These are phyloP conservation scores for Trichoderma simmonsii DNA, from an alignment of 2,329 filamentous ascomycete species.

Conservation along the genomic window DNA sequence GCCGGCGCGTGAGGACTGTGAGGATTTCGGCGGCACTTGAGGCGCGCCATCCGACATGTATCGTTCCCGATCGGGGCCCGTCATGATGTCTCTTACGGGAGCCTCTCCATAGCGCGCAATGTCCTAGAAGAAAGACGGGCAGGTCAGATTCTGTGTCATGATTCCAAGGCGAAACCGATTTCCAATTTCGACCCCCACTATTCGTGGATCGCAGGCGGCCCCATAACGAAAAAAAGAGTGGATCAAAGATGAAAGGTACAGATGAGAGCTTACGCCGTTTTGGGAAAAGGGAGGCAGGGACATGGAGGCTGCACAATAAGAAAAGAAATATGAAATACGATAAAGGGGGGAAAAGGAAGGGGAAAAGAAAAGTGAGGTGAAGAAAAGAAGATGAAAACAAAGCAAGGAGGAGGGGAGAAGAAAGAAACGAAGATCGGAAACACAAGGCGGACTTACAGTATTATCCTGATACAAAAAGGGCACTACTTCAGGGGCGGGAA, in stretches of 20 bases:
- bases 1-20: conserved; percentile 59
- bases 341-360: neutral
- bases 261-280: conserved; percentile 15
- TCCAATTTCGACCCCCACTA: conserved; percentile 11
- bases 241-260: conserved; percentile 1
- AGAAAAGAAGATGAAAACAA: neutral
- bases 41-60: conserved; percentile 49
- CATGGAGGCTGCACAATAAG: conserved; percentile 3
- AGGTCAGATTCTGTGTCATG: conserved; percentile 24
- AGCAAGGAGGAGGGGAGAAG: conserved; percentile 4
- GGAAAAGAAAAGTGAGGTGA: conserved; percentile 18
- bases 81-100: conserved; percentile 67
- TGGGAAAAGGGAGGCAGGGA: conserved; percentile 10
- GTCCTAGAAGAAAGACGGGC: conserved; percentile 48
- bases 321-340: conserved; percentile 9
- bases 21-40: conserved; percentile 56
- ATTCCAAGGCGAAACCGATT: conserved; percentile 3
- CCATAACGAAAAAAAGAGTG: conserved; percentile 15
- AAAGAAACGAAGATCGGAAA: conserved; percentile 22
- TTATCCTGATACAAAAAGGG: conserved; percentile 93
- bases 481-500: conserved; percentile 87
- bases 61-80: conserved; percentile 66
- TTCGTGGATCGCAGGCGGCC: conserved; percentile 13
- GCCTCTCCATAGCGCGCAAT: conserved; percentile 75
- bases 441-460: conserved; percentile 53